Evolutionary conservation across 805 yeast genomes (phyloP).

Genomic region (Myxozyma mucilagina): DNA sequence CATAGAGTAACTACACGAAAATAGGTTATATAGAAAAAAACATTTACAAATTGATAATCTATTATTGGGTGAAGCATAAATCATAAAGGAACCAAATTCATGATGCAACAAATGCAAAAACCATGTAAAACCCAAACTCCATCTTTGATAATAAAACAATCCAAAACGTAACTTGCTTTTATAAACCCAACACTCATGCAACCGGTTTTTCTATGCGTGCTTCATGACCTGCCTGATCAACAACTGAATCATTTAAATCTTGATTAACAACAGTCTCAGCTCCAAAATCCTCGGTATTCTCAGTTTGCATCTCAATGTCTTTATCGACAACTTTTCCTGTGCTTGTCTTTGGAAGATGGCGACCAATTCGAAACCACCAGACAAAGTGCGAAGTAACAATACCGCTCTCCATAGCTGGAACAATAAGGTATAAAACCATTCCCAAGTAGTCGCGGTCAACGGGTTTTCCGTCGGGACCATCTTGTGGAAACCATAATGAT

Average conservation of each 20-base stretch:
- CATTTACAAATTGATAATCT: too few species aligned
- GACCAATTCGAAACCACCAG: constrained; percentile 24
- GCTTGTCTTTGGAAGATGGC: not conserved
- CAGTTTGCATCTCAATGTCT: not conserved
- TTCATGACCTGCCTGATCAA: not conserved
- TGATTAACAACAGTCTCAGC: not conserved
- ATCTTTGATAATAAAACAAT: too few species aligned
- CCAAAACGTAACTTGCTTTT: too few species aligned
- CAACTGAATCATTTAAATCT: not conserved
- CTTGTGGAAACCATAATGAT: constrained; percentile 51
- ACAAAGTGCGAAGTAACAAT: constrained; percentile 61
- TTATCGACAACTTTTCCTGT: not conserved
- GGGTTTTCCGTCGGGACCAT: constrained; percentile 34
- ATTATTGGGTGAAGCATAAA: too few species aligned
- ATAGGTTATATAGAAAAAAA: too few species aligned
- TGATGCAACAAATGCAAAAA: too few species aligned
- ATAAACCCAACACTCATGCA: too few species aligned
- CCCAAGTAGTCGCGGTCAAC: constrained; percentile 69
- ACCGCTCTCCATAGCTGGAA: constrained; percentile 74
- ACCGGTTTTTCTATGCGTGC: too few species aligned
- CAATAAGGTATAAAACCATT: constrained; percentile 68
- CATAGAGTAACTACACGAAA: too few species aligned
- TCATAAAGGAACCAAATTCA: too few species aligned
- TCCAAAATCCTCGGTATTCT: not conserved
- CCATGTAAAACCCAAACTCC: too few species aligned